phyloP scores from a whole-genome alignment of 495 filamentous ascomycete species.

The Elasticomyces elasticus region DNA sequence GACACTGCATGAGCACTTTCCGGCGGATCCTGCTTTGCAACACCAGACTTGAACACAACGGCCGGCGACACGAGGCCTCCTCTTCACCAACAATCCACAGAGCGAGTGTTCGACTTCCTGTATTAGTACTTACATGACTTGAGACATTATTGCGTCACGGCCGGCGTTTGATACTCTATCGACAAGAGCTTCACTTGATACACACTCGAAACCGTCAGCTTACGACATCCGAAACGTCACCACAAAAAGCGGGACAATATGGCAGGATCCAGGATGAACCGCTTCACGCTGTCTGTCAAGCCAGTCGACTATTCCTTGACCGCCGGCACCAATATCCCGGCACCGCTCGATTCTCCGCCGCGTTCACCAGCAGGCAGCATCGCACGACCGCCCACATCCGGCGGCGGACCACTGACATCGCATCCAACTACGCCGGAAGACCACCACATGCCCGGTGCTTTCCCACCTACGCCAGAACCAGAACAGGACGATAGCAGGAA shows the following conservation, averaged over 20 bases:
- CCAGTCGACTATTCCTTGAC: constrained; percentile 34
- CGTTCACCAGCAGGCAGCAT: constrained; percentile 9
- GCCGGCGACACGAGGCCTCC: too few species aligned
- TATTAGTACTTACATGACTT: too few species aligned
- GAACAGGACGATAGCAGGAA: neutral
- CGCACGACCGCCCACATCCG: constrained; percentile 30
- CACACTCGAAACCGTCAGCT: neutral
- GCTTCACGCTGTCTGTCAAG: constrained; percentile 25
- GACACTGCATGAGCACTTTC: neutral
- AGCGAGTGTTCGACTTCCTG: too few species aligned
- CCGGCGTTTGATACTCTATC: too few species aligned
- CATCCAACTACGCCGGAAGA: constrained; percentile 30
- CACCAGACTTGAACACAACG: too few species aligned
- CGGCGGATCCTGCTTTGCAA: too few species aligned
- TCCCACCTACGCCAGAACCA: constrained; percentile 9
- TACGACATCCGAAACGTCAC: neutral
- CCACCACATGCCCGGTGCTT: constrained; percentile 1
- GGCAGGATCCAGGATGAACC: constrained; percentile 10
- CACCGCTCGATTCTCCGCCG: constrained; percentile 29
- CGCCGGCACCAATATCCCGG: constrained; percentile 31
- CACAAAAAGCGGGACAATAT: neutral
- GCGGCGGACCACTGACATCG: constrained; percentile 32
- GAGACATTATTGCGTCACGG: too few species aligned
- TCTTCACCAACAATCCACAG: too few species aligned
- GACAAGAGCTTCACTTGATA: too few species aligned